Evolutionary conservation across 345 rosid genomes (phyloP), one percentile per base, ranked within the genome.

Genomic region (Erucastrum elatum): DNA sequence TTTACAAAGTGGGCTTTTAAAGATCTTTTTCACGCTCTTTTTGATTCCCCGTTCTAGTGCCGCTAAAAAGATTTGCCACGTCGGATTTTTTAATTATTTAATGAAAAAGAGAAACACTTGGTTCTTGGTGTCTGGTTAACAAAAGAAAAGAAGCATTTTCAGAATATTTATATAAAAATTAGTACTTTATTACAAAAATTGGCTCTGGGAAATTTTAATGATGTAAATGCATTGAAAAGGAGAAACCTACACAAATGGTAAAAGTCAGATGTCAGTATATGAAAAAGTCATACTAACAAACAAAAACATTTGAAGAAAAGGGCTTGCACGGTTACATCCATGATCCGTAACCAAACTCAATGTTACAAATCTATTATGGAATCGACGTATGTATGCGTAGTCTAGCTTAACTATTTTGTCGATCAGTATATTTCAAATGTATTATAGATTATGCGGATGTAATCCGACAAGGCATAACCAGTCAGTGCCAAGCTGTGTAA

Each of bases 21-120:
- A 64, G 25, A 71, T 78, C 62, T 78, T 68, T 74, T 68, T 46
- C 82, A 79, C 82, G 65, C 78, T 79, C 82, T 79, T 79, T 79
- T 68, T 74, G 78, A 79, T 79, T 79, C 82, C 78, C 74, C 30
- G 4, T 72, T 79, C 72, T 68, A 58, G 15, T 67, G 74, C 70
- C 65, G 63, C 30, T 66, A n/a, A 17, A 72, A 78, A 79, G 74
- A 79, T 73, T 73, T 58, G 77, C 82, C 82, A 79, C 62, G 27
- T 67, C 58, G 64, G 82, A 68, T 67, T 44, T 39, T 7, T 46
- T 10, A 1, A 53, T 53, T 39, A 2, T 3, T 58, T 27, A 34
- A 65, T 3, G 71, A 25, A 1, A 35, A 12, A 26, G 0, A 66
- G 0, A 56, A 58, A 78, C 55, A 5, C 81, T 66, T 78, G 77